Conservation (phyloP, 2,329 filamentous ascomycete genomes). For the Chaetomium olivaceum region DNA sequence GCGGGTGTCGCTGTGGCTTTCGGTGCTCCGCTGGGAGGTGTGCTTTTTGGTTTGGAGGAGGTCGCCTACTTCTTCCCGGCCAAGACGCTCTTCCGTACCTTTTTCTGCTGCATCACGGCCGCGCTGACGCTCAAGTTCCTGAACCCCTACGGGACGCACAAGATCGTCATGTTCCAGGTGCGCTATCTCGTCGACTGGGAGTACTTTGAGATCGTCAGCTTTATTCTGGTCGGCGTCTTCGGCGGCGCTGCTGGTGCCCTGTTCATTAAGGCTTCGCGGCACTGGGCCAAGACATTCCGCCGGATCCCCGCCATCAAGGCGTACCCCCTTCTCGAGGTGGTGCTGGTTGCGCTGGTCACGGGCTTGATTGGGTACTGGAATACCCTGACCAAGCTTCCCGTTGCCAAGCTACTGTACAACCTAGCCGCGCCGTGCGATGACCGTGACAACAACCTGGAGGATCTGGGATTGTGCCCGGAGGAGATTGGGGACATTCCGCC, state of each 20-base stretch:
- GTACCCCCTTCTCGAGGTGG: conserved; percentile 82
- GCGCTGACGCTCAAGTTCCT: conserved; percentile 91
- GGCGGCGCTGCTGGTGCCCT: conserved; percentile 84
- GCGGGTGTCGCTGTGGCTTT: conserved; percentile 94
- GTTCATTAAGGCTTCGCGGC: conserved; percentile 92
- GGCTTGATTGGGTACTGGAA: conserved; percentile 93
- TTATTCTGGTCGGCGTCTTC: conserved; percentile 81
- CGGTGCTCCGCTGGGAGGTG: conserved; percentile 81
- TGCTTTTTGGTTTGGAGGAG: conserved; percentile 92
- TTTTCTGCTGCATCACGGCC: conserved; percentile 95
- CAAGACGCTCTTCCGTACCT: conserved; percentile 94
- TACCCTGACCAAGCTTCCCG: conserved; percentile 80
- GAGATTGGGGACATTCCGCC: conserved; percentile 73
- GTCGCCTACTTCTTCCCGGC: conserved; percentile 97
- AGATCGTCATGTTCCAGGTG: conserved; percentile 96
- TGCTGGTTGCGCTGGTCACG: conserved; percentile 82
- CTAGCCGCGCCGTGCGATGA: conserved; percentile 84
- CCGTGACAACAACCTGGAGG: conserved; percentile 61
- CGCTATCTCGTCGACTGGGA: conserved; percentile 90
- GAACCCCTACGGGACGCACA: conserved; percentile 92
- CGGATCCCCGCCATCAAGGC: conserved; percentile 77
- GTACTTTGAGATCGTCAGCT: conserved; percentile 84
- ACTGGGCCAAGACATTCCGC: conserved; percentile 88
- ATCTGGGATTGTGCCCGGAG: conserved; percentile 75
- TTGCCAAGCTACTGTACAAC: conserved; percentile 87